phyloP scores from a whole-genome alignment of 1,284 basidiomycete genomes.

The Irpex sp. region DNA sequence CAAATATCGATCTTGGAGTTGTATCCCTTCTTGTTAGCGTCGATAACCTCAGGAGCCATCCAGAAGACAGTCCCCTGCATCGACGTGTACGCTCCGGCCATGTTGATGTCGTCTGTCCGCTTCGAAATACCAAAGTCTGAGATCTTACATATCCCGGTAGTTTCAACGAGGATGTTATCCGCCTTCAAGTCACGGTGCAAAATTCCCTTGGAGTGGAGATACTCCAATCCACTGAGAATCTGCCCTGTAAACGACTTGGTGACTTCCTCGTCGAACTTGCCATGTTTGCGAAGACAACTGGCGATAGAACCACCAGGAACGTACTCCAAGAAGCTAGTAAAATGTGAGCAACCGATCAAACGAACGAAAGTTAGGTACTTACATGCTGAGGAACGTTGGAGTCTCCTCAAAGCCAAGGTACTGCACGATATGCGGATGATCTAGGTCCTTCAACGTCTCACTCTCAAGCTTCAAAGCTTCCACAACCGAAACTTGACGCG shows the following conservation, averaged over 20 bases:
- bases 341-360: neutral
- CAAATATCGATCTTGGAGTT: constrained; percentile 98
- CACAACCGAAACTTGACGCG: constrained; percentile 82
- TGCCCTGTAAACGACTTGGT: constrained; percentile 93
- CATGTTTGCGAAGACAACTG: constrained; percentile 88
- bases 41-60: constrained; percentile 98
- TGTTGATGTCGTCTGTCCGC: constrained; percentile 82
- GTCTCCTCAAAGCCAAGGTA: constrained; percentile 99
- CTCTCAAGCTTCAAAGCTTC: constrained; percentile 94
- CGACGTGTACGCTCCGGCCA: constrained; percentile 77
- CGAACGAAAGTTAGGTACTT: constrained; percentile 31
- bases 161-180: constrained; percentile 97
- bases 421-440: constrained; percentile 96
- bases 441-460: constrained; percentile 92
- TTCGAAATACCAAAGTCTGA: constrained; percentile 98
- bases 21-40: constrained; percentile 83
- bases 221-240: constrained; percentile 90
- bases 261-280: constrained; percentile 90
- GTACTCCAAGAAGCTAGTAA: constrained; percentile 88
- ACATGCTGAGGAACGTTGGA: constrained; percentile 89
- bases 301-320: constrained; percentile 97
- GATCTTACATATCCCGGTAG: constrained; percentile 93
- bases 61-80: constrained; percentile 99
- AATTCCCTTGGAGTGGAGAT: constrained; percentile 90
- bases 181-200: constrained; percentile 97